Evolutionary conservation across 441 rosid species (phyloP).

Genomic region (Gossypium davidsonii): DNA sequence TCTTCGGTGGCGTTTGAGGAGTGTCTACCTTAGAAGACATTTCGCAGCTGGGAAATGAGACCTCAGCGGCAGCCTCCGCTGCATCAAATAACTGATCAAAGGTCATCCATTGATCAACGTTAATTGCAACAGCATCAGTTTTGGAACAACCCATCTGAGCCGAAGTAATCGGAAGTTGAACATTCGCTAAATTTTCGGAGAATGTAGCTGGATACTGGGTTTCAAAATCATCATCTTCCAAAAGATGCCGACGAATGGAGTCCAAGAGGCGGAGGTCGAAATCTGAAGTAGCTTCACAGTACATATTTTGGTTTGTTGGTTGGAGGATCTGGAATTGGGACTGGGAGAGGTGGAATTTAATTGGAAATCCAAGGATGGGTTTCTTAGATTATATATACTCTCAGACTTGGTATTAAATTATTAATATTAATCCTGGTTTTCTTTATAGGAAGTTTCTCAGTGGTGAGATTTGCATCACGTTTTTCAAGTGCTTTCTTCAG

Average conservation of each 20-base stretch:
- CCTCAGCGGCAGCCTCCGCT: background rate
- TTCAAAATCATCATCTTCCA: slow-evolving; percentile 19
- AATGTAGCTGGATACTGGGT: background rate
- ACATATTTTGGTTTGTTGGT: background rate
- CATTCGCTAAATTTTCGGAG: background rate
- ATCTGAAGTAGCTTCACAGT: background rate
- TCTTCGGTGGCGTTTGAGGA: background rate
- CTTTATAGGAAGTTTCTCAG: background rate
- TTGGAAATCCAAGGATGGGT: background rate
- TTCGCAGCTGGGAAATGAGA: background rate
- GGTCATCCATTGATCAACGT: slow-evolving; percentile 10
- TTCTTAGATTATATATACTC: background rate
- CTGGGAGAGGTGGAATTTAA: background rate
- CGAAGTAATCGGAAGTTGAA: background rate
- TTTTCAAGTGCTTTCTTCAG: background rate
- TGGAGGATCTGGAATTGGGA: background rate
- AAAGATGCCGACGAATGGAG: slow-evolving; percentile 18
- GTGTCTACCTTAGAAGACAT: background rate
- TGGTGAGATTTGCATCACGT: slow-evolving; percentile 5
- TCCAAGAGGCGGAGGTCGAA: slow-evolving; percentile 16
- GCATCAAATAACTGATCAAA: slow-evolving; percentile 9
- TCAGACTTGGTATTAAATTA: background rate
- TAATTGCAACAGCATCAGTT: background rate
- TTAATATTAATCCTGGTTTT: background rate
- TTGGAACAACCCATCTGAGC: background rate